These are phyloP conservation scores for Naematelia aurantialba DNA, from an alignment of 768 basidiomycete species.

Conservation along the genomic window DNA sequence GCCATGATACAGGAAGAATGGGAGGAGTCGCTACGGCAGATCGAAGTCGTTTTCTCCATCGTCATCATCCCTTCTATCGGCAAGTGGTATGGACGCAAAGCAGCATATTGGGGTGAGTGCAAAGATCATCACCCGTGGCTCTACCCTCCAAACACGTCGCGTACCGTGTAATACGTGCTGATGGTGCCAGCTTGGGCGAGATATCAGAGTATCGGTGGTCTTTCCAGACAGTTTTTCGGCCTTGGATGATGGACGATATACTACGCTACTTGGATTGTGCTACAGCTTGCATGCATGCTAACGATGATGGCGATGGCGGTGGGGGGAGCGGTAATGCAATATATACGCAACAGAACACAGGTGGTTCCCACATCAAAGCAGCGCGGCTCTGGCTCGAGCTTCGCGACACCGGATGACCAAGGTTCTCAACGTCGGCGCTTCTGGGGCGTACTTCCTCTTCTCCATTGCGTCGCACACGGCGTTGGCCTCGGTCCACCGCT, in stretches of 20 bases:
- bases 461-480: slow-evolving; percentile 64
- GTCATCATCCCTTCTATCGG: slow-evolving; percentile 81
- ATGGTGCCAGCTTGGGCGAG: slow-evolving; percentile 7
- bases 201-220: slow-evolving; percentile 8
- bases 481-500: slow-evolving; percentile 62
- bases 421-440: slow-evolving; percentile 52
- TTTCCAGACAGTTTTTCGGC: slow-evolving; percentile 13
- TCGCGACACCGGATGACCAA: slow-evolving; percentile 58
- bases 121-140: not conserved
- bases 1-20: slow-evolving; percentile 75
- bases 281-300: too few species aligned
- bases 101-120: slow-evolving; percentile 76
- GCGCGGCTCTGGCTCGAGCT: slow-evolving; percentile 44
- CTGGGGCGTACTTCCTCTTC: slow-evolving; percentile 53
- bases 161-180: too few species aligned
- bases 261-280: too few species aligned
- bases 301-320: too few species aligned
- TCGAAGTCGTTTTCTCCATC: slow-evolving; percentile 73
- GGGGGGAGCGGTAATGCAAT: too few species aligned
- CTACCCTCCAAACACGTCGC: not conserved
- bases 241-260: slow-evolving; percentile 8
- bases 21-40: slow-evolving; percentile 82
- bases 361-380: too few species aligned
- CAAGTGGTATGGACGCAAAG: slow-evolving; percentile 80
- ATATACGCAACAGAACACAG: too few species aligned